Conservation (phyloP, 1,284 basidiomycete genomes). For the Sporisorium graminicola region DNA sequence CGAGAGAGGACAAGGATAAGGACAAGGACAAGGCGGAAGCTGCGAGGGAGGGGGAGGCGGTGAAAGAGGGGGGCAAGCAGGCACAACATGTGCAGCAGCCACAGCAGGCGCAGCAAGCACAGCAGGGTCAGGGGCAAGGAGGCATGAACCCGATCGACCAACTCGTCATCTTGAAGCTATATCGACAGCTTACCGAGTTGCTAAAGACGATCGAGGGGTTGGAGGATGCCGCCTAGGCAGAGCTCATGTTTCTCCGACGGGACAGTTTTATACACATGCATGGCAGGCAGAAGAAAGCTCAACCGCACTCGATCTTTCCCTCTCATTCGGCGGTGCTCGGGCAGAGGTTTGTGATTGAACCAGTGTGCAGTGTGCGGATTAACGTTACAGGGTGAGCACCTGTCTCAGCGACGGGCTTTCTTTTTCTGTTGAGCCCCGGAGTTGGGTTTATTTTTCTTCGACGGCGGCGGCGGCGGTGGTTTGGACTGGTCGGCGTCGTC, state of each 20-base stretch:
- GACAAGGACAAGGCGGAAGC: neutral
- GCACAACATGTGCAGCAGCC: too few relatives aligned
- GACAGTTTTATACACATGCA: neutral
- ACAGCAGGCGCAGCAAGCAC: neutral
- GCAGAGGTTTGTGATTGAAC: too few relatives aligned
- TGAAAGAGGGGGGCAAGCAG: neutral
- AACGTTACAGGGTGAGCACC: too few relatives aligned
- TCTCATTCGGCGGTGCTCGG: too few relatives aligned
- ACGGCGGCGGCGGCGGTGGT: conserved; percentile 9
- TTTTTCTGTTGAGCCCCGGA: neutral
- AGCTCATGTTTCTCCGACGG: neutral
- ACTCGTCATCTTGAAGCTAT: conserved; percentile 64
- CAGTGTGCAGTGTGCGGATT: too few relatives aligned
- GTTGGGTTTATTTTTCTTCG: neutral
- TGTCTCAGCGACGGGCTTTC: conserved; percentile 26
- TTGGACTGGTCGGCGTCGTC: conserved; percentile 27
- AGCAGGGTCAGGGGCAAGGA: conserved; percentile 3
- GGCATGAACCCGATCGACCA: conserved; percentile 65
- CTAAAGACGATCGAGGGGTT: conserved; percentile 63
- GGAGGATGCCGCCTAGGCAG: conserved; percentile 41
- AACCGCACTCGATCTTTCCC: neutral
- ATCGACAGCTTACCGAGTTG: conserved; percentile 62
- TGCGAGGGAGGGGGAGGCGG: neutral
- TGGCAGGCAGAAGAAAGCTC: neutral
- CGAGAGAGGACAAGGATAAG: neutral